These are phyloP conservation scores for Ostreobium quekettii DNA, from an alignment of 139 green algal genomes.

Conservation along the genomic window DNA sequence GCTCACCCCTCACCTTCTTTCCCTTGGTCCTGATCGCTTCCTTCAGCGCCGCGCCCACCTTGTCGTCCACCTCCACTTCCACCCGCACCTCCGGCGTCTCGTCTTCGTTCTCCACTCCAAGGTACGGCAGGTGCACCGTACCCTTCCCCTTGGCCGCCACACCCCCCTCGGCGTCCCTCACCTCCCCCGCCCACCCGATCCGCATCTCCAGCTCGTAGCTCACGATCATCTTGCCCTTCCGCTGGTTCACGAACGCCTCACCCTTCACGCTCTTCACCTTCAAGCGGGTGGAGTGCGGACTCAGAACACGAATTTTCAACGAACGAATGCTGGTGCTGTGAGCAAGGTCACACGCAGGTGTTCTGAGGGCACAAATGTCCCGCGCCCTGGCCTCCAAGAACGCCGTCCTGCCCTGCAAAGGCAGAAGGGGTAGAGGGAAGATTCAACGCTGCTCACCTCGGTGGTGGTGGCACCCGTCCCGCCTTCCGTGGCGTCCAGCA, in stretches of 20 bases:
- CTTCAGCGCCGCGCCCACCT: conserved; percentile 24
- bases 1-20: conserved; percentile 25
- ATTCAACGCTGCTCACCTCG: not conserved
- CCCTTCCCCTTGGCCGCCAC: conserved; percentile 23
- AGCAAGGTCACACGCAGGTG: too few species aligned
- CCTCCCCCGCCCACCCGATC: conserved; percentile 48
- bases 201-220: conserved; percentile 73
- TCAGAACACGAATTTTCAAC: too few species aligned
- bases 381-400: too few species aligned
- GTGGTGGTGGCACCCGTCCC: conserved; percentile 6
- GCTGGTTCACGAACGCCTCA: conserved; percentile 71
- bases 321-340: not conserved
- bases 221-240: conserved; percentile 80
- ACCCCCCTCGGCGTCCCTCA: conserved; percentile 29
- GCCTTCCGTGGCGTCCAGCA: conserved; percentile 27
- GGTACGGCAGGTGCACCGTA: conserved; percentile 42
- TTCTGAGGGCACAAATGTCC: too few species aligned
- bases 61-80: not conserved
- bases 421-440: too few species aligned
- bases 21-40: conserved; percentile 34
- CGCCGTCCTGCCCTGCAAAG: too few species aligned
- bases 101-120: conserved; percentile 78
- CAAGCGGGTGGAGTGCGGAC: not conserved
- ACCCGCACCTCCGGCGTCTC: conserved; percentile 73
- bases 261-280: not conserved